A percentile compares a stretch with the other conserved stretches of the same genome.
Evolutionary conservation across 2,329 filamentous ascomycete genomes (phyloP).

Genomic region (Simplicillium sp.): DNA sequence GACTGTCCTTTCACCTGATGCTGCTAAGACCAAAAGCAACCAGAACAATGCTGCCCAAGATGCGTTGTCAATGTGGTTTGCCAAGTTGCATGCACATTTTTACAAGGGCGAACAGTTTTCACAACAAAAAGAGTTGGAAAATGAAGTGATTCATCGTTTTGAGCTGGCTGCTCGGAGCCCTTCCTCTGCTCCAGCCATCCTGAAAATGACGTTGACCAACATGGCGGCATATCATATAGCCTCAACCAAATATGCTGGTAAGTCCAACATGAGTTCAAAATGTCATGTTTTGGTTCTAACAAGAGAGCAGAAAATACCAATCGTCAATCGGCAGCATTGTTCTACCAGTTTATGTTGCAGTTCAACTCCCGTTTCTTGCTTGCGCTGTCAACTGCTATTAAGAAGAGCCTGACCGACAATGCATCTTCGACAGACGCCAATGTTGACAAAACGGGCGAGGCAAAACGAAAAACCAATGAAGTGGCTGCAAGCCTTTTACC

Average conservation of each 20-base stretch:
- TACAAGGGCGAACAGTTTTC: slow-evolving; percentile 68
- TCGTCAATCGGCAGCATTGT: slow-evolving; percentile 26
- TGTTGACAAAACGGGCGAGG: slow-evolving; percentile 9
- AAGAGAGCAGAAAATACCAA: slow-evolving; percentile 35
- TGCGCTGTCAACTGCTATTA: slow-evolving; percentile 59
- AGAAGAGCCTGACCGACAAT: slow-evolving; percentile 55
- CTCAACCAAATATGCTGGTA: slow-evolving; percentile 20
- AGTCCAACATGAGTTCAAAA: slow-evolving; percentile 10
- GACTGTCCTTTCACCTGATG: slow-evolving; percentile 31
- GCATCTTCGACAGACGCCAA: slow-evolving; percentile 8
- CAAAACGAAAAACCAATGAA: slow-evolving; percentile 10
- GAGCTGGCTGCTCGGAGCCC: slow-evolving; percentile 63
- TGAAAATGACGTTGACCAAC: slow-evolving; percentile 78
- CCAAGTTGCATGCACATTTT: slow-evolving; percentile 76
- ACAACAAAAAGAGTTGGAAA: slow-evolving; percentile 72
- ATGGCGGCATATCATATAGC: slow-evolving; percentile 75
- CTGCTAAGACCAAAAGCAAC: slow-evolving; percentile 20
- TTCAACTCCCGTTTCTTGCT: slow-evolving; percentile 74
- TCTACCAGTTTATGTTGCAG: slow-evolving; percentile 58
- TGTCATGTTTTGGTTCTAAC: not conserved
- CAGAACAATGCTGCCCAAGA: slow-evolving; percentile 42
- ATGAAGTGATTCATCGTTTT: slow-evolving; percentile 73
- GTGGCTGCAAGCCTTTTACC: slow-evolving; percentile 35
- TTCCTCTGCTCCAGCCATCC: slow-evolving; percentile 53
- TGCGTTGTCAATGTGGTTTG: slow-evolving; percentile 70